A percentile compares a stretch with the other conserved stretches of the same genome.
These are phyloP conservation scores for Balamuthia mandrillaris DNA, from an alignment of 208 protist species.

Conservation along the genomic window DNA sequence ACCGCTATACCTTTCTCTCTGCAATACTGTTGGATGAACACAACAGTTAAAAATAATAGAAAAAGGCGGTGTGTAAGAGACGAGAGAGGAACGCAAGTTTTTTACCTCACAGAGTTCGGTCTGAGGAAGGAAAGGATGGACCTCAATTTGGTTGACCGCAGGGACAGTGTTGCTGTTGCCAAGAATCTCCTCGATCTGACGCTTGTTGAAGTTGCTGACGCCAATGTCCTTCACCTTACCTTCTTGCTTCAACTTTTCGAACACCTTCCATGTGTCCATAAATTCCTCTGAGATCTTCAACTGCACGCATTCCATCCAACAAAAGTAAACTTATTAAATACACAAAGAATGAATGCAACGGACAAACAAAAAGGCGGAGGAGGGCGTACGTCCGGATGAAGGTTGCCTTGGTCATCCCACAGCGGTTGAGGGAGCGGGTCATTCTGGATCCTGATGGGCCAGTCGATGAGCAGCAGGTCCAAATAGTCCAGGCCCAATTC, in stretches of 20 bases:
- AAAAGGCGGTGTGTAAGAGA: too few relatives aligned
- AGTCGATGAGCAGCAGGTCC: conserved; percentile 17
- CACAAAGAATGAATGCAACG: neutral
- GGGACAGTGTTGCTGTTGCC: neutral
- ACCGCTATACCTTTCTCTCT: too few relatives aligned
- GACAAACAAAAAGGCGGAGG: neutral
- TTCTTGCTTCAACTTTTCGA: neutral
- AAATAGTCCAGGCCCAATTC: too few relatives aligned
- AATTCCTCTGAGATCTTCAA: neutral
- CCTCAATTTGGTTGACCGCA: conserved; percentile 28
- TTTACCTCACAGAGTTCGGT: too few relatives aligned
- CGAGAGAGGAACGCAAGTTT: too few relatives aligned
- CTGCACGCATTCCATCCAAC: neutral
- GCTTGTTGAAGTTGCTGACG: conserved; percentile 30
- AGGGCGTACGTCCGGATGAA: neutral
- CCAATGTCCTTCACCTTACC: conserved; percentile 28
- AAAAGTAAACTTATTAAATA: neutral
- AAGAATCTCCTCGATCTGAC: conserved; percentile 14
- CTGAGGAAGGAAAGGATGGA: conserved; percentile 29
- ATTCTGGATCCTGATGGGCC: conserved; percentile 37
- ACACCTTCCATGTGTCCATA: too few relatives aligned
- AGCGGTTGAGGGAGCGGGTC: neutral
- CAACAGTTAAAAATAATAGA: too few relatives aligned
- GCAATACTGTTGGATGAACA: too few relatives aligned
- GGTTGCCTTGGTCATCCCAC: neutral